A percentile compares a stretch with the other conserved stretches of the same genome.
These are phyloP conservation scores for Sporobolomyces phaffii DNA, from an alignment of 768 basidiomycete species.

Conservation along the genomic window DNA sequence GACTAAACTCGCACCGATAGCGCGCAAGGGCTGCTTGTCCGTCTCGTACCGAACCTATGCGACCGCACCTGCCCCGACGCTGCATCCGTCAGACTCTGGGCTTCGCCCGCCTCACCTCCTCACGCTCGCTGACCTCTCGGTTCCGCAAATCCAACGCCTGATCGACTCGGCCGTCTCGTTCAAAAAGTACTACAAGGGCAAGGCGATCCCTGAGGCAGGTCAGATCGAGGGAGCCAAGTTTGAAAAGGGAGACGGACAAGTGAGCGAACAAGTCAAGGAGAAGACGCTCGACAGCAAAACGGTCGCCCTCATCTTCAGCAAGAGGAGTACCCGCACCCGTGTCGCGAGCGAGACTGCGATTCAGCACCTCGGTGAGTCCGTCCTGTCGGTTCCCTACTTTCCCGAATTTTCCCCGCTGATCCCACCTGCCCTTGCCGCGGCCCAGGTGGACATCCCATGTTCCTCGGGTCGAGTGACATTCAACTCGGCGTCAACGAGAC, in stretches of 20 bases:
- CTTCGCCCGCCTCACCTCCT: constrained; percentile 61
- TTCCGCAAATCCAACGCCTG: constrained; percentile 63
- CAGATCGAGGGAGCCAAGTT: constrained; percentile 30
- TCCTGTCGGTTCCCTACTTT: not conserved
- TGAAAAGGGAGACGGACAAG: constrained; percentile 35
- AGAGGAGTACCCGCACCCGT: constrained; percentile 87
- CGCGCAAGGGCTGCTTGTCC: constrained; percentile 10
- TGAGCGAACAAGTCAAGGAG: not conserved
- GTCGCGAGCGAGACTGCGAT: constrained; percentile 79
- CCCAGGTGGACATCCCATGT: constrained; percentile 70
- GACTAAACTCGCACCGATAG: not conserved
- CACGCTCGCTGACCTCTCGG: constrained; percentile 80
- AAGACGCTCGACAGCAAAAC: constrained; percentile 57
- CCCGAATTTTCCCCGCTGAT: not conserved
- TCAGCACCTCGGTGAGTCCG: constrained; percentile 58
- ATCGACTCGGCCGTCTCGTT: constrained; percentile 57
- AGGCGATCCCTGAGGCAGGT: constrained; percentile 25
- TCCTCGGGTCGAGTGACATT: constrained; percentile 81
- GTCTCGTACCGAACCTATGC: constrained; percentile 18
- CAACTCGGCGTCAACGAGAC: constrained; percentile 95
- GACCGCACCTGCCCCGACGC: constrained; percentile 22
- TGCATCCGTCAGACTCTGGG: constrained; percentile 26
- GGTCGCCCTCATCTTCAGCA: constrained; percentile 83
- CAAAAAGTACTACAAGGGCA: constrained; percentile 43
- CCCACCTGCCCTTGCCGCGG: too few species aligned